Evolutionary conservation across 148 eudicot genomes (phyloP), one percentile per base, ranked within the genome.

Genomic region (Vaccinium darrowii): DNA sequence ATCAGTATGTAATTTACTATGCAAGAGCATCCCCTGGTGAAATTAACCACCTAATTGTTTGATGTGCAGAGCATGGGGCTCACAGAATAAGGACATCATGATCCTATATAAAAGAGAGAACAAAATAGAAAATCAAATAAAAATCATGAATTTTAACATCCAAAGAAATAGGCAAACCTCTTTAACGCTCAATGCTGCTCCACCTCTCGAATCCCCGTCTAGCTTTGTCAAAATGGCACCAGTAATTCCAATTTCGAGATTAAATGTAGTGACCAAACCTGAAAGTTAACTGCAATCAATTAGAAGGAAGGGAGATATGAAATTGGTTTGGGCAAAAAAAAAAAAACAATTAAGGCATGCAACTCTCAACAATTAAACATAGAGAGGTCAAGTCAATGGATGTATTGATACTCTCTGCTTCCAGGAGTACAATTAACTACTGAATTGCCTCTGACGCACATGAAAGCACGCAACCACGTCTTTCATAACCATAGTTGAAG

Each of bases 171-270:
- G 77, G 51, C 78, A 16, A 86, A 96, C 99, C 99, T 96, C 99
- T 90, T 94, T 94, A 69, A 96, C 98, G 88, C 97, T 96, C 85
- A 96, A 87, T 86, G 99, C 99, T 63, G 99, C 98, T 86, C 99
- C 99, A 88, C 98, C 99, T 94, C 99, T 92, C 36, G 98, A 96
- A 91, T 96, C 99, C 84, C 99, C 99, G 91, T 96, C 99, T 62
- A 95, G 90, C 88, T 96, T 96, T 62, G 99, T 92, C 86, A 96
- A 89, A 84, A 96, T 94, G 85, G 99, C 98, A 87, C 99, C 98
- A 87, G 98, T 93, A 85, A 96, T 96, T 84, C 98, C 98, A 77
- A 96, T 92, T 89, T 96, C 98, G 76, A 95, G 89, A 91, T 94
- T 95, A 88, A 96, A 96, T 62, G 99, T 87, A 72, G 99, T 92